Percentiles rank a stretch among this genome's conserved stretches.
Conservation (phyloP, 345 rosid species). For the Luvunga scandens region DNA sequence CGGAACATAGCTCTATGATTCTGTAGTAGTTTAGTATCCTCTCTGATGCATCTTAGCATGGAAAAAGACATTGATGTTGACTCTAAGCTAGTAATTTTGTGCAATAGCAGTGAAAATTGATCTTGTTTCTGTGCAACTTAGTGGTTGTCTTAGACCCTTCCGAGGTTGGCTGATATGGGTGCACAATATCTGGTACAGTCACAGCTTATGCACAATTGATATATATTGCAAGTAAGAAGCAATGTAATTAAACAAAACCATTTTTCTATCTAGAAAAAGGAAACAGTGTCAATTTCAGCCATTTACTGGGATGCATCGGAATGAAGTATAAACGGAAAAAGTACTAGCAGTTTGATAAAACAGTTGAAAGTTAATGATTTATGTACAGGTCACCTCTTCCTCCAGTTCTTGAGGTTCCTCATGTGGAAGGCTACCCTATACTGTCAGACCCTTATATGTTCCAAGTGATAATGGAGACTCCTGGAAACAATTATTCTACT, state of each 20-base stretch:
- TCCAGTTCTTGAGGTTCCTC: constrained; percentile 46
- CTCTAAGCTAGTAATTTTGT: not conserved
- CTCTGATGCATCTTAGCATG: too few relatives aligned
- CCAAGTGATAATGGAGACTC: constrained; percentile 37
- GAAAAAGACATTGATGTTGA: not conserved
- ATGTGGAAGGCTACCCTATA: constrained; percentile 62
- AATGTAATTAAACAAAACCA: not conserved
- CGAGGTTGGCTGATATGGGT: not conserved
- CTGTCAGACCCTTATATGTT: constrained; percentile 62
- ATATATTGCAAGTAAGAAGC: not conserved
- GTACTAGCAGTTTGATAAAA: not conserved
- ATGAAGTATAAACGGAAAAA: not conserved
- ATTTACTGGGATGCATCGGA: not conserved
- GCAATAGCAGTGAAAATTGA: not conserved
- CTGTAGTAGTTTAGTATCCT: not conserved
- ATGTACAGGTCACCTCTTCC: constrained; percentile 66
- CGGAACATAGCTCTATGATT: not conserved
- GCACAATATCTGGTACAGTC: not conserved
- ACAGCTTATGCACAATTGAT: not conserved
- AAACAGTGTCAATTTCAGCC: not conserved
- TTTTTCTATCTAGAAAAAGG: not conserved
- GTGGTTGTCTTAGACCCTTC: not conserved
- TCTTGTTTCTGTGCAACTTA: not conserved
- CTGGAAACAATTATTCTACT: constrained; percentile 32
- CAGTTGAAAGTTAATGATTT: not conserved